Percentiles rank a stretch among this genome's conserved stretches.
phyloP scores from a whole-genome alignment of 2,329 filamentous ascomycete genomes.

The Hymenoscyphus albidus region DNA sequence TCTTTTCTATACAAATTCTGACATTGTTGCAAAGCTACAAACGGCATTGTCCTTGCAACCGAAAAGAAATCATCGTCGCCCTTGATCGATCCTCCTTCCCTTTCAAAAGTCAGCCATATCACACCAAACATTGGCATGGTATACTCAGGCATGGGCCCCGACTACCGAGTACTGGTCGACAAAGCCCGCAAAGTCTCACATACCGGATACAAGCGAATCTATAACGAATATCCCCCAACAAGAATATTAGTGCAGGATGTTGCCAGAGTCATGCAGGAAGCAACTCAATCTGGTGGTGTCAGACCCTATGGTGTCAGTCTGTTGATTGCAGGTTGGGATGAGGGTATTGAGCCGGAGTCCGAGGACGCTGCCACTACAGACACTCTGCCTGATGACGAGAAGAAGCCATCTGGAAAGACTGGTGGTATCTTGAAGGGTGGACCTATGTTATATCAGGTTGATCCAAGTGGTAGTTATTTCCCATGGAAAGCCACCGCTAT shows the following conservation, averaged over 20 bases:
- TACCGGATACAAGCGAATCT: conserved; percentile 98
- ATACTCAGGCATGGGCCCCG: conserved; percentile 97
- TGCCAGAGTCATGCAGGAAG: conserved; percentile 96
- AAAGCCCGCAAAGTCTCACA: conserved; percentile 97
- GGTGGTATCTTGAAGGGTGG: conserved; percentile 94
- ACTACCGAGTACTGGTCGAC: conserved; percentile 96
- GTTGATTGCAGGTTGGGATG: conserved; percentile 95
- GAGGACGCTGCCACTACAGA: conserved; percentile 54
- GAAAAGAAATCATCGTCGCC: conserved; percentile 99
- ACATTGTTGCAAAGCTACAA: conserved; percentile 64
- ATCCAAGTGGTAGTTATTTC: conserved; percentile 98
- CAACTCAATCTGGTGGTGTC: conserved; percentile 96
- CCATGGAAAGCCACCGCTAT: conserved; percentile 99
- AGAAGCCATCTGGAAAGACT: conserved; percentile 79
- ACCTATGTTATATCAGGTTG: conserved; percentile 96
- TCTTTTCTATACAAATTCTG: conserved; percentile 7
- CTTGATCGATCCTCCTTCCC: conserved; percentile 88
- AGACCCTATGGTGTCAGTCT: conserved; percentile 94
- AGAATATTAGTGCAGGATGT: conserved; percentile 99
- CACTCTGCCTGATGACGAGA: conserved; percentile 57
- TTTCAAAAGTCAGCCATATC: conserved; percentile 96
- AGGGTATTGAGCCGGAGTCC: conserved; percentile 85
- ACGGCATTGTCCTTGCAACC: conserved; percentile 96
- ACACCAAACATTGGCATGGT: conserved; percentile 99
- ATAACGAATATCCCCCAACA: conserved; percentile 99